Base-by-base conservation (phyloP, 2,329 filamentous ascomycete genomes). In the Phaeosphaeriaceae sp. region DNA sequence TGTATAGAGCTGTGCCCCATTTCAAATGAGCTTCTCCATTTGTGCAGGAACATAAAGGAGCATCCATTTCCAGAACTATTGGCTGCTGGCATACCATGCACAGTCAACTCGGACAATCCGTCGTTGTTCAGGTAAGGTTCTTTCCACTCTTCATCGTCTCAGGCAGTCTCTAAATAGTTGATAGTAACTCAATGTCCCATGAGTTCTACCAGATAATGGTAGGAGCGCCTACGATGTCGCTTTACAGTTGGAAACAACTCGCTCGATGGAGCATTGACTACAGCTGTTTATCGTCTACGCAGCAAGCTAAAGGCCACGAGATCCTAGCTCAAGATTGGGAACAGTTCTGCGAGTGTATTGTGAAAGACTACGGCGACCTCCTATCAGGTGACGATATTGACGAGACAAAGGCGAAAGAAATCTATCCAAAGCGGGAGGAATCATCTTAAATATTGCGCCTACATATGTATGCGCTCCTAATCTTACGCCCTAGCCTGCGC, bases 131-230 rank as follows among this genome's bases (percentile, higher is more conserved):
- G 80, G 86, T 88, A 64, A 6, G 52, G 44, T 3, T 12, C 15
- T 28, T 17, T n/a, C 18, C 2, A 9, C 9, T 12, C 13, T 23
- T 23, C n/a, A 11, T 26, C 16, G 16, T 15, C 18, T 7, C 2
- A 20, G 21, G 15, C 41, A 50, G 21, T 48, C 38, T 48, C 36
- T 26, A 38, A 61, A 52, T 20, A 17, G 23, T n/a, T 6, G 3
- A 39, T 48, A 89, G 86, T 55, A 89, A 87, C 12, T 85, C 85
- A 2, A 78, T 91, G 35, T 87, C 86, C 1, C 87, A 90, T 57
- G 88, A 92, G 64, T 90, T 91, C 65, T 91, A 90, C 67, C 88
- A 92, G 65, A 80, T 87, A 50, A 84, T 91, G 78, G 81, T 88
- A 6, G 88, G 88, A 39, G 84, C 84, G 36, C 77, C 80, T 11